A percentile compares a stretch with the other conserved stretches of the same genome.
These are phyloP conservation scores for Salix suchowensis DNA, from an alignment of 345 rosid genomes.

Conservation along the genomic window DNA sequence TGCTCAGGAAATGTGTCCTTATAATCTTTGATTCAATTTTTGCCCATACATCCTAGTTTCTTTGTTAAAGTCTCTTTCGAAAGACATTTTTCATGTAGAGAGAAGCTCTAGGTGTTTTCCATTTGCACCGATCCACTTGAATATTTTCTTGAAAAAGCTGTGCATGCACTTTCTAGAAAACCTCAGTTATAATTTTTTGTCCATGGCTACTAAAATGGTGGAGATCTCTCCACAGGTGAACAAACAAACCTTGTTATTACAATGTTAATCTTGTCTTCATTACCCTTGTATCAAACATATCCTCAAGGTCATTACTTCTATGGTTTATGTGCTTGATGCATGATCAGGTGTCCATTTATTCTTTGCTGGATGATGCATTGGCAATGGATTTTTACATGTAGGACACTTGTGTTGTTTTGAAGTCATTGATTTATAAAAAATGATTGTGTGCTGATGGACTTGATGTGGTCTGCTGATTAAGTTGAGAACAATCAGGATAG, in stretches of 20 bases:
- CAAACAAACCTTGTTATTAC: not conserved
- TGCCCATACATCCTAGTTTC: not conserved
- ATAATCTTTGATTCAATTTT: not conserved
- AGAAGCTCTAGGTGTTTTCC: not conserved
- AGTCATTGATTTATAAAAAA: not conserved
- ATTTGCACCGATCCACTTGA: not conserved
- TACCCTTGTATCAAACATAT: not conserved
- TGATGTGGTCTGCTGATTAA: not conserved
- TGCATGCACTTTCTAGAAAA: not conserved
- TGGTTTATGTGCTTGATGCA: not conserved
- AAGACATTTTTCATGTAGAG: not conserved
- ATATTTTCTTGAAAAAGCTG: not conserved
- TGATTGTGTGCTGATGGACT: not conserved
- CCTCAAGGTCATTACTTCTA: not conserved
- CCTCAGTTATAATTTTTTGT: not conserved
- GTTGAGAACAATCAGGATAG: not conserved
- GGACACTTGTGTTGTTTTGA: not conserved
- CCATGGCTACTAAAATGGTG: not conserved
- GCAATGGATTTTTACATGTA: not conserved
- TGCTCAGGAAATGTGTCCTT: not conserved
- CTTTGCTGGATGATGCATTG: not conserved
- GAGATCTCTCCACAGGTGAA: not conserved
- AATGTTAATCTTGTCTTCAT: not conserved
- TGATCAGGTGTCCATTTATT: no score
- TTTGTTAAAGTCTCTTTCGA: not conserved